A percentile compares a stretch with the other conserved stretches of the same genome.
Evolutionary conservation across 1,139 yeast genomes (phyloP).

Genomic region (Magnusiomyces ingens): DNA sequence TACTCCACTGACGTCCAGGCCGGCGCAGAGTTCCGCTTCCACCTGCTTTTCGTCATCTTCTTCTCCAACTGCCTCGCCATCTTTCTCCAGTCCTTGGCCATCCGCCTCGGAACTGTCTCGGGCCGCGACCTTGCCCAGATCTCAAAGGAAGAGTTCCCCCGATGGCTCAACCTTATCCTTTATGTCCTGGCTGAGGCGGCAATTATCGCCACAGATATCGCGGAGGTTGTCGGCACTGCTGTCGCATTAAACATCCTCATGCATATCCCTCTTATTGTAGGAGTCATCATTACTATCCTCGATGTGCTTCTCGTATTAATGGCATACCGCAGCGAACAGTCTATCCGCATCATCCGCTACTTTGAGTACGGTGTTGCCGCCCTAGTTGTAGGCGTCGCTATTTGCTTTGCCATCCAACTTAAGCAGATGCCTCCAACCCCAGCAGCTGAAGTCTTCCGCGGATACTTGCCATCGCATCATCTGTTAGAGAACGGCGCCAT

Average conservation of each 20-base stretch:
- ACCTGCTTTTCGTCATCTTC: constrained; percentile 70
- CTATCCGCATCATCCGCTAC: constrained; percentile 66
- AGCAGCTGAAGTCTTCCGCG: constrained; percentile 51
- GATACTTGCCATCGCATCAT: constrained; percentile 71
- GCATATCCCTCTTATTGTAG: constrained; percentile 65
- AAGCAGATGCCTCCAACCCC: constrained; percentile 48
- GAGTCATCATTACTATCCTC: constrained; percentile 73
- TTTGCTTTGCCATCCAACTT: constrained; percentile 78
- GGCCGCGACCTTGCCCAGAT: constrained; percentile 85
- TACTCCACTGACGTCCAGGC: constrained; percentile 93
- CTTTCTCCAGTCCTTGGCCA: constrained; percentile 73
- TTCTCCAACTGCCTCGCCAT: constrained; percentile 84
- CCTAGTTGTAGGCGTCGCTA: constrained; percentile 73
- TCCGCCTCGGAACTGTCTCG: constrained; percentile 83
- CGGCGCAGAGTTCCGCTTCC: constrained; percentile 81
- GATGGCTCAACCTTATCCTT: constrained; percentile 51
- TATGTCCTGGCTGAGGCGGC: constrained; percentile 80
- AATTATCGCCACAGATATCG: constrained; percentile 86
- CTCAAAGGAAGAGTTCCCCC: constrained; percentile 69
- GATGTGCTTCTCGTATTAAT: constrained; percentile 80
- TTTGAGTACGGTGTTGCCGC: constrained; percentile 77
- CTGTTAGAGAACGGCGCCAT: constrained; percentile 75
- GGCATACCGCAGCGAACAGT: constrained; percentile 86
- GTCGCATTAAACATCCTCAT: constrained; percentile 79
- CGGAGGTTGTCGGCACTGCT: constrained; percentile 92